A percentile compares a stretch with the other conserved stretches of the same genome.
Evolutionary conservation across 176 grass and related monocot species (phyloP).

Genomic region (Oryza meyeriana): DNA sequence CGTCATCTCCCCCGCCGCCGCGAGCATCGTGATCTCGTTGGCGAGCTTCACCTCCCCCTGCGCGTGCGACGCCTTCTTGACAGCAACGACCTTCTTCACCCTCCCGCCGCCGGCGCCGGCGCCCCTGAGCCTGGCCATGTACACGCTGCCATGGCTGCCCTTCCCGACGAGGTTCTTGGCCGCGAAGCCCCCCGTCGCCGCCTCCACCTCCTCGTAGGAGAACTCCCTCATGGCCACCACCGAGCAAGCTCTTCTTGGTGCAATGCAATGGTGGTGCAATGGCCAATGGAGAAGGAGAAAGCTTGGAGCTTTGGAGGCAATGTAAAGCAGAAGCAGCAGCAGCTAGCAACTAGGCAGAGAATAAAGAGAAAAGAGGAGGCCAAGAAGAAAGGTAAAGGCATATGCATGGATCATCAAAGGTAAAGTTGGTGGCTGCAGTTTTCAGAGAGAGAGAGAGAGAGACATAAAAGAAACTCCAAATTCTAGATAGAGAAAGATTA

Average conservation of each 20-base stretch:
- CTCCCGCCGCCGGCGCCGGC: neutral
- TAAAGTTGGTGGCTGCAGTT: conserved; percentile 47
- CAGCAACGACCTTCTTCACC: conserved; percentile 31
- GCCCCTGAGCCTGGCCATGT: conserved; percentile 52
- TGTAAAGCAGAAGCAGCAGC: conserved; percentile 19
- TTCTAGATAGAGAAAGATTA: neutral
- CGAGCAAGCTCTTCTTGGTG: neutral
- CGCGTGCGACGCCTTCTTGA: conserved; percentile 54
- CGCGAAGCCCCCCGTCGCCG: conserved; percentile 68
- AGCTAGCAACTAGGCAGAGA: conserved; percentile 40
- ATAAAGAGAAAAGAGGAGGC: conserved; percentile 34
- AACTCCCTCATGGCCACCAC: conserved; percentile 57
- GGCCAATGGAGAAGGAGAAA: neutral
- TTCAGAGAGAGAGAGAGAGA: conserved; percentile 19
- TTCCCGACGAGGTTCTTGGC: conserved; percentile 70
- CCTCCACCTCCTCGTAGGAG: conserved; percentile 66
- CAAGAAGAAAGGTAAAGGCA: conserved; percentile 54
- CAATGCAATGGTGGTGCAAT: conserved; percentile 9
- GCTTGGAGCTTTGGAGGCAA: neutral
- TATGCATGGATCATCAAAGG: conserved; percentile 43
- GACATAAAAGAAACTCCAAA: neutral
- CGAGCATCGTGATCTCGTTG: conserved; percentile 86
- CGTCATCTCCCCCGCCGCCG: conserved; percentile 31
- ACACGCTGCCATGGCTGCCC: conserved; percentile 93
- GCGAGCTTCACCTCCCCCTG: conserved; percentile 60